Evolutionary conservation across 768 basidiomycete genomes (phyloP), one percentile per base, ranked within the genome.

Genomic region (Lactarius psammicola): DNA sequence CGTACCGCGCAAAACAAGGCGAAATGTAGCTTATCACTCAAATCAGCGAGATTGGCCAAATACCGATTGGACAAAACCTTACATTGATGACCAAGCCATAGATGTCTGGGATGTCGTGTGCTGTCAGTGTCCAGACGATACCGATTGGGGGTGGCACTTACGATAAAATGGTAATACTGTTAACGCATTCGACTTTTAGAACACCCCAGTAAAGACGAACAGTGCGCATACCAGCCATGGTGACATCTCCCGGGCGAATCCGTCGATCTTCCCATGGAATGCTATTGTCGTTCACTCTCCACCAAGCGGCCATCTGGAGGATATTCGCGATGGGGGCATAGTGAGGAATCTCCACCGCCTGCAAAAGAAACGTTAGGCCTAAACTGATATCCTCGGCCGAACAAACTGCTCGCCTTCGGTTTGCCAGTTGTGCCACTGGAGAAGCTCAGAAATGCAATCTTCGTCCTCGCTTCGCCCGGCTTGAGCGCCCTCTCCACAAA

Each of bases 381-480:
- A 26, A 28, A 54, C 78, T 77, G 68, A 75, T 77, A 53, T 77
- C 77, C 78, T 38, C 23, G 4, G 23, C 26, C 20, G 69, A 33
- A 55, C 42, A 26, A n/a, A 42, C n/a, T 51, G 11, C 42, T 28
- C 46, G 74, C 74, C 65, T 75, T 74, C 36, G 74, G 78, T 71
- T 75, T 77, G 73, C 88, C 88, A 18, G 89, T 91, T 28, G 89
- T 91, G 9, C 89, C 89, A 67, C 88, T 89, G 1, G 89, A 90
- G 69, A 91, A 88, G 60, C 81, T 84, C 61, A 90, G 76, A 69
- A 90, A 86, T 6, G 90, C 89, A 17, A 90, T 65, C 53, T 84
- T 82, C 15, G 78, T 82, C 71, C 80, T 85, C 30, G 80, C 85
- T 74, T 88, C 88, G 11, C 87, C 89, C 15, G 80, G 78, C 30